Conservation (phyloP, 169 alveolate species). For the Plasmodium gaboni region DNA sequence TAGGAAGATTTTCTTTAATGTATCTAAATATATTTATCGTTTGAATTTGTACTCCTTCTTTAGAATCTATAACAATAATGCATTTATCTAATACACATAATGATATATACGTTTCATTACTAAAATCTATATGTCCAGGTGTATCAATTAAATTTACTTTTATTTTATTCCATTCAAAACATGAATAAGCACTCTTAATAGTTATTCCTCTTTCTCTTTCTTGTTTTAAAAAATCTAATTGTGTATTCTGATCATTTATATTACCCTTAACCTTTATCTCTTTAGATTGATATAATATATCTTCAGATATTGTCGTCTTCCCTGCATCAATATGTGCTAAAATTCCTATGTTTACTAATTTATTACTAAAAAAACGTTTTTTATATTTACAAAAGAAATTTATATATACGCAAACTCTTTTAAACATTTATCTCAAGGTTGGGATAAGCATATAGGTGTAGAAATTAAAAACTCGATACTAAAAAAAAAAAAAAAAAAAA, state of each 20-base stretch:
- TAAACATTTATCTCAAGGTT: conserved; percentile 17
- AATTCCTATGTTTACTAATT: conserved; percentile 84
- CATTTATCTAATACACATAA: conserved; percentile 92
- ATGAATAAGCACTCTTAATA: conserved; percentile 92
- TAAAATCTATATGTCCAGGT: conserved; percentile 95
- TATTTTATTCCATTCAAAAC: conserved; percentile 88
- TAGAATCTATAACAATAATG: conserved; percentile 92
- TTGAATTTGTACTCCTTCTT: conserved; percentile 91
- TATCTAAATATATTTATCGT: conserved; percentile 90
- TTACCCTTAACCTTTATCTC: conserved; percentile 82
- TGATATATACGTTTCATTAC: conserved; percentile 92
- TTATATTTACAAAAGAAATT: conserved; percentile 2
- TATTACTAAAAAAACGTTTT: conserved; percentile 30
- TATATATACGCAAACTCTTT: not conserved
- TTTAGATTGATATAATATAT: conserved; percentile 89
- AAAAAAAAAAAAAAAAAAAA: not conserved
- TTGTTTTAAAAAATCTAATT: conserved; percentile 88
- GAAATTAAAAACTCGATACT: too few relatives aligned
- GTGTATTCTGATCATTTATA: conserved; percentile 92
- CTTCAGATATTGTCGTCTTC: conserved; percentile 90
- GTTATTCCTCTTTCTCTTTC: conserved; percentile 94
- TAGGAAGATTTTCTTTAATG: conserved; percentile 90
- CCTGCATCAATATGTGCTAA: conserved; percentile 95
- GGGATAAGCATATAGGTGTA: too few relatives aligned
- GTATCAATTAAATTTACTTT: conserved; percentile 92